phyloP scores from a whole-genome alignment of 2,329 filamentous ascomycete species.

The Coniella lustricola region DNA sequence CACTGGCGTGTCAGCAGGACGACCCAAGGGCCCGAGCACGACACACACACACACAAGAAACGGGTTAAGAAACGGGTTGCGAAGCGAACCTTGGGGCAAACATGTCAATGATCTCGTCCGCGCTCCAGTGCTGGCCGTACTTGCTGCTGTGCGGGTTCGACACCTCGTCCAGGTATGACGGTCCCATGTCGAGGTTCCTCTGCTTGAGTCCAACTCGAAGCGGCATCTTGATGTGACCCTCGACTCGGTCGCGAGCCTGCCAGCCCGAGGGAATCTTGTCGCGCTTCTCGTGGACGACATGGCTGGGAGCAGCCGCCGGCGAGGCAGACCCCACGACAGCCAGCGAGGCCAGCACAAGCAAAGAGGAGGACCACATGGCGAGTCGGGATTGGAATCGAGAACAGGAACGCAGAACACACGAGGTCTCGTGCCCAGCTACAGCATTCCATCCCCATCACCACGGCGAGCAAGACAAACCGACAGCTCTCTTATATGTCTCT shows the following conservation, averaged over 20 bases:
- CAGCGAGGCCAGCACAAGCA: constrained; percentile 4
- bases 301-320: background rate
- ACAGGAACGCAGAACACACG: no score
- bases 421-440: no score
- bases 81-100: constrained; percentile 8
- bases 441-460: no score
- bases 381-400: background rate
- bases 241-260: constrained; percentile 9
- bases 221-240: constrained; percentile 11
- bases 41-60: no score
- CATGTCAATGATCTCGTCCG: constrained; percentile 11
- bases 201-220: constrained; percentile 15
- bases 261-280: constrained; percentile 8
- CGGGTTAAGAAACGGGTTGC: no score
- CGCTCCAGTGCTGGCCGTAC: constrained; percentile 14
- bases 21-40: no score
- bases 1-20: background rate
- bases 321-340: background rate
- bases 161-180: constrained; percentile 9
- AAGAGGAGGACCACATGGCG: constrained; percentile 3
- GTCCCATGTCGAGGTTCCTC: constrained; percentile 10
- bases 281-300: constrained; percentile 13
- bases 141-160: constrained; percentile 10
- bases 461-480: no score
- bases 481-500: no score